Conservation (phyloP, 345 rosid species). For the Draba incana region DNA sequence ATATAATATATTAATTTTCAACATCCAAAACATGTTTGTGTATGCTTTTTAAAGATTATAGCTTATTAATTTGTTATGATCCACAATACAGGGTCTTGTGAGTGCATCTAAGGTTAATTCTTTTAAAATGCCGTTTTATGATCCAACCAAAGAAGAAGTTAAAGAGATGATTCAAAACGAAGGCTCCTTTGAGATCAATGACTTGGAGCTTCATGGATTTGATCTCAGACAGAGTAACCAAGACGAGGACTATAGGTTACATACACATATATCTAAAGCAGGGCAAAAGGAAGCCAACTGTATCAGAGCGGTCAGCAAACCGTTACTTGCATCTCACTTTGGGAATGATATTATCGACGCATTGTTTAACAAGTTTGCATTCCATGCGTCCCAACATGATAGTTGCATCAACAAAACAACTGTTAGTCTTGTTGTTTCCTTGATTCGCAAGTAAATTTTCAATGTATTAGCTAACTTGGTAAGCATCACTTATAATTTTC, state of each 20-base stretch:
- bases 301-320: constrained; percentile 59
- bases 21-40: background rate
- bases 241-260: background rate
- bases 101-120: constrained; percentile 39
- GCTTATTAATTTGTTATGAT: background rate
- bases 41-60: background rate
- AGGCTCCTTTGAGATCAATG: constrained; percentile 39
- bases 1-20: background rate
- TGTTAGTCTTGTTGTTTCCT: constrained; percentile 21
- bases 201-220: constrained; percentile 30
- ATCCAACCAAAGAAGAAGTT: constrained; percentile 35
- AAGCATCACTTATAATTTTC: too few relatives aligned
- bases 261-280: constrained; percentile 16
- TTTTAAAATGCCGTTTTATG: constrained; percentile 42
- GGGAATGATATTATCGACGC: constrained; percentile 45
- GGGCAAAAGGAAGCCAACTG: constrained; percentile 46
- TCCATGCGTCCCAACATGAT: background rate
- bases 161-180: constrained; percentile 30
- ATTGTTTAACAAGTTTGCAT: constrained; percentile 40
- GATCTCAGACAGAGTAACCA: constrained; percentile 5
- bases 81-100: constrained; percentile 39
- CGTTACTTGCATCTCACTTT: constrained; percentile 53
- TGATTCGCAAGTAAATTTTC: constrained; percentile 8
- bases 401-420: constrained; percentile 35
- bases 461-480: too few relatives aligned